Evolutionary conservation across 2,329 filamentous ascomycete species (phyloP), one percentile per base, ranked within the genome.

Genomic region (Neonectria magnoliae): DNA sequence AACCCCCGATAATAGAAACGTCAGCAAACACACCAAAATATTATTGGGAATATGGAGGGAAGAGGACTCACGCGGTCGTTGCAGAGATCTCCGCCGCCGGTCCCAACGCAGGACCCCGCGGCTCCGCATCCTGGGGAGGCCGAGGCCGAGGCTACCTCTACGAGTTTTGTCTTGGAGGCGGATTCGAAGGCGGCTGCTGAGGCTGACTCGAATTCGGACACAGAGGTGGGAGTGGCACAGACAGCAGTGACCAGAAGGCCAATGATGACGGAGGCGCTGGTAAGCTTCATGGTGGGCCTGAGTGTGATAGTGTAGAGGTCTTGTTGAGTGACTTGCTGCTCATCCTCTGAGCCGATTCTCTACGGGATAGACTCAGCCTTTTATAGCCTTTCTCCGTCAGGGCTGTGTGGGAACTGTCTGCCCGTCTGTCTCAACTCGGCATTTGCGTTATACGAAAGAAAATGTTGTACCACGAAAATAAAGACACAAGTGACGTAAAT

Each of bases 51-150:
- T 11, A 14, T 6, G 8, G 14, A 5, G 33, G 16, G 5, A 20
- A n/a, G 13, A n/a, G 22, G 27, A 58, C 60, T 45, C 18, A 57
- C 60, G 27, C 60, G 60, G 22, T 62, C 54, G 14, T 58, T 48
- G 25, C 60, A 62, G 4, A 58, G 48, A 2, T 20, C 41, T 14
- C 45, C 54, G 14, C 60, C 60, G 16, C 54, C 60, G 14, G n/a
- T 5, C 14, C 54, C 60, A 11, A 41, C 18, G 38, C 60, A 62
- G 8, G 54, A 58, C 8, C 60, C 60, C 4, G 54, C 53, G 0
- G 60, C 54, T 36, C 54, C 60, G 42, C 60, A 62, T 6, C 54
- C 60, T 1, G 51, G 41, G 4, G 48, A 29, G 18, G 42, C 58
- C 11, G 57, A 3, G 1, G 48, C 22, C n/a, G 57, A 4, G 4